A percentile compares a stretch with the other conserved stretches of the same genome.
Conservation (phyloP, 2,329 filamentous ascomycete genomes). For the Xylariomycetidae sp. region DNA sequence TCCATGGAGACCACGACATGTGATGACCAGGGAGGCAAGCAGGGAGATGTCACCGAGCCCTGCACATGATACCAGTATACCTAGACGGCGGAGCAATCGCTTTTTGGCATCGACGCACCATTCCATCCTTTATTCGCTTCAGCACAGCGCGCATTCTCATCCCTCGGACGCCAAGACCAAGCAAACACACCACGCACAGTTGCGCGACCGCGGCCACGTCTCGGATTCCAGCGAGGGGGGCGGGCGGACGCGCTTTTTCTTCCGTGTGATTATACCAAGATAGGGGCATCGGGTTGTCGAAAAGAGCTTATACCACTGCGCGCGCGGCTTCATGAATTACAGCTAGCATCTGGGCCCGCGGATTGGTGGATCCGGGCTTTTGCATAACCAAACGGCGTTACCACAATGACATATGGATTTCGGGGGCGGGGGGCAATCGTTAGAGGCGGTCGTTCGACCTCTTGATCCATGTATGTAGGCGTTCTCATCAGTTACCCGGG, state of each 20-base stretch:
- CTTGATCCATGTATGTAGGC: conserved; percentile 9
- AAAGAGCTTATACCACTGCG: conserved; percentile 27
- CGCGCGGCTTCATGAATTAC: conserved; percentile 24
- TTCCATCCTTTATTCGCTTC: no score
- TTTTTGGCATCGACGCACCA: no score
- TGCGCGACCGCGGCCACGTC: conserved; percentile 14
- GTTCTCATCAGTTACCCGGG: no score
- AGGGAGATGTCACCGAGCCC: neutral
- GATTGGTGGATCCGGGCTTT: conserved; percentile 12
- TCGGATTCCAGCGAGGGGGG: conserved; percentile 7
- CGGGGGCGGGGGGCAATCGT: conserved; percentile 6
- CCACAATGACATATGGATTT: conserved; percentile 12
- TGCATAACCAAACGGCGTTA: conserved; percentile 17
- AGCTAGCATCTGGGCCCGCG: conserved; percentile 17
- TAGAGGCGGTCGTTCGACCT: conserved; percentile 10
- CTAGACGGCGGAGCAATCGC: no score
- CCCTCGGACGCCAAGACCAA: neutral
- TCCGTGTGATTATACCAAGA: conserved; percentile 24
- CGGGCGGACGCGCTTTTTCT: conserved; percentile 13
- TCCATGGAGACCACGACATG: no score
- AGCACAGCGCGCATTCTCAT: neutral
- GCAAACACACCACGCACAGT: neutral
- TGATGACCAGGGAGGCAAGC: no score
- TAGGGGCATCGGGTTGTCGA: conserved; percentile 24
- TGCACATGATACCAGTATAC: conserved; percentile 1